Percentiles rank a stretch among this genome's conserved stretches.
These are phyloP conservation scores for Populus tremula DNA, from an alignment of 345 rosid genomes.

Conservation along the genomic window DNA sequence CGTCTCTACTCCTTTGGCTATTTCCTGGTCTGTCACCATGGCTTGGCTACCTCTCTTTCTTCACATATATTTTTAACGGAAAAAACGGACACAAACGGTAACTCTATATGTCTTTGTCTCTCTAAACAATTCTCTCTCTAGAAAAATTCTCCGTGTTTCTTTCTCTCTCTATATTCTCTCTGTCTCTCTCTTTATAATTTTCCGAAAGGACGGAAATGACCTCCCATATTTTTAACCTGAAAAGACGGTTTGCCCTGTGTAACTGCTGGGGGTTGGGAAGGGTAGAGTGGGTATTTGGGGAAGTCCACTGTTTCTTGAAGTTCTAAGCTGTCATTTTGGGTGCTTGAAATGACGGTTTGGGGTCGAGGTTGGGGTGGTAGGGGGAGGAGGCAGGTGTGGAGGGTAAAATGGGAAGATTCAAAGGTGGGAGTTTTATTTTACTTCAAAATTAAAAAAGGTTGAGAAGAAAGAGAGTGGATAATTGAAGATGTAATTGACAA, in stretches of 20 bases:
- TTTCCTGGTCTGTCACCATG: conserved; percentile 85
- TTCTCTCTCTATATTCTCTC: not conserved
- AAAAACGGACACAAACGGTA: conserved; percentile 33
- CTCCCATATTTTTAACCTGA: not conserved
- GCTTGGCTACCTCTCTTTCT: conserved; percentile 21
- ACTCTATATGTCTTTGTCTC: conserved; percentile 19
- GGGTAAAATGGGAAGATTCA: not conserved
- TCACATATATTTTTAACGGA: conserved; percentile 32
- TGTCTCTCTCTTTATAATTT: not conserved
- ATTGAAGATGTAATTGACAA: too few species aligned
- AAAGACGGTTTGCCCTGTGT: not conserved
- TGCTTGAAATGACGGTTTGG: not conserved
- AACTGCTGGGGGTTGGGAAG: not conserved
- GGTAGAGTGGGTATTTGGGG: not conserved
- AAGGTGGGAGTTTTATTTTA: not conserved
- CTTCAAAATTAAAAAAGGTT: not conserved
- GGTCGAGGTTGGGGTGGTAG: not conserved
- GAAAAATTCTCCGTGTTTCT: too few species aligned
- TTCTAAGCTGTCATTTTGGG: not conserved
- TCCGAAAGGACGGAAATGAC: not conserved
- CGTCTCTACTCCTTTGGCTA: conserved; percentile 75
- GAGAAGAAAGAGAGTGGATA: not conserved
- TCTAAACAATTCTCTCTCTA: not conserved
- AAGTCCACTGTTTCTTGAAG: not conserved
- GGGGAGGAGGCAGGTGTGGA: not conserved